phyloP scores from a whole-genome alignment of 1,284 basidiomycete genomes.

The Ceratorhiza oryzae-sativae region DNA sequence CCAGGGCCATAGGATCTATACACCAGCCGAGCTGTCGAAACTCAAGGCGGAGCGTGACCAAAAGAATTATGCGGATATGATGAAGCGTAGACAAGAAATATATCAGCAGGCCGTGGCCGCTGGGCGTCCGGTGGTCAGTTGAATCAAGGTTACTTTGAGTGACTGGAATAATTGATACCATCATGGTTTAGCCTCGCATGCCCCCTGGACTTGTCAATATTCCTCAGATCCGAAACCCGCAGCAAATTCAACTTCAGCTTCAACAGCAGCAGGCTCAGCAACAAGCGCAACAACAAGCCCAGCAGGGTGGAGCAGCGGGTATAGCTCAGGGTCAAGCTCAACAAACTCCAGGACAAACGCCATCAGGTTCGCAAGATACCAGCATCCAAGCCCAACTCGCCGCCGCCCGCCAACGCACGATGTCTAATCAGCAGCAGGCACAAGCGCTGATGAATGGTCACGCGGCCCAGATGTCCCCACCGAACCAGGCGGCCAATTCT shows the following conservation, averaged over 20 bases:
- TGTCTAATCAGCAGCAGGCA: not conserved
- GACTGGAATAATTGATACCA: not conserved
- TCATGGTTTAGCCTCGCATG: constrained; percentile 30
- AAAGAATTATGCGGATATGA: constrained; percentile 33
- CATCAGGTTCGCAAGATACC: constrained; percentile 15
- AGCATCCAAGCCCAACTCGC: constrained; percentile 19
- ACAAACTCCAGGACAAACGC: constrained; percentile 13
- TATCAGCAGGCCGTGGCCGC: constrained; percentile 32
- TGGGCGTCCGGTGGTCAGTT: constrained; percentile 17
- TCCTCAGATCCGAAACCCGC: constrained; percentile 39
- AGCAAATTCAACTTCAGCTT: constrained; percentile 30
- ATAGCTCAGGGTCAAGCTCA: not conserved
- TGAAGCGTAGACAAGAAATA: constrained; percentile 39
- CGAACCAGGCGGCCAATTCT: constrained; percentile 5
- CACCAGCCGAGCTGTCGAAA: constrained; percentile 51
- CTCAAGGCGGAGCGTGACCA: constrained; percentile 41
- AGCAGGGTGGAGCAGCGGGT: too few relatives aligned
- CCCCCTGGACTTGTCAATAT: constrained; percentile 37
- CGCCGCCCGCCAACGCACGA: constrained; percentile 17
- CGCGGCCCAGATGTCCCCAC: constrained; percentile 29
- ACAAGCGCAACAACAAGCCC: constrained; percentile 22
- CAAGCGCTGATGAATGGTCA: constrained; percentile 15
- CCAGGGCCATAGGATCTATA: constrained; percentile 45
- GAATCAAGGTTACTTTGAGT: not conserved
- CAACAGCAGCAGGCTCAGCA: constrained; percentile 31